Conservation (phyloP, 805 yeast species). For the Candida boleticola region DNA sequence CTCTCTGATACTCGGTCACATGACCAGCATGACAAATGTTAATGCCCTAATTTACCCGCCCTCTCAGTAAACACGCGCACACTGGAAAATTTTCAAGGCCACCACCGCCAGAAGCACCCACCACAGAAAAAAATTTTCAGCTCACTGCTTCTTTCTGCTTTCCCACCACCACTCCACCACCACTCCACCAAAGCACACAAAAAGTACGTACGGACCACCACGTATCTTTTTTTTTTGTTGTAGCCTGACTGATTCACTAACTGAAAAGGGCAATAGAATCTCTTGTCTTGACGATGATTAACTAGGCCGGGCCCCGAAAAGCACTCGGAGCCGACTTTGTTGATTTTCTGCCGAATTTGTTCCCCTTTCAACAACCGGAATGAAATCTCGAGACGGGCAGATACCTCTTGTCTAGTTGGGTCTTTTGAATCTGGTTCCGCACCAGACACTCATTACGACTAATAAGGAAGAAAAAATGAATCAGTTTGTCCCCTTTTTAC, state of each 20-base stretch:
- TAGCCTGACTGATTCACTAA: slow-evolving; percentile 7
- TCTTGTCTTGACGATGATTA: slow-evolving; percentile 14
- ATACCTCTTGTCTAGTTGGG: slow-evolving; percentile 20
- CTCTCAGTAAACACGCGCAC: slow-evolving; percentile 1
- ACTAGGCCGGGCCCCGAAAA: slow-evolving; percentile 5
- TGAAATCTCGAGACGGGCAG: slow-evolving; percentile 19
- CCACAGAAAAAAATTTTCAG: slow-evolving; percentile 4
- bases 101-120: too few species aligned
- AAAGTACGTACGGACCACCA: not conserved
- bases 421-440: slow-evolving; percentile 26
- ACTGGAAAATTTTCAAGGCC: slow-evolving; percentile 1
- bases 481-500: slow-evolving; percentile 9
- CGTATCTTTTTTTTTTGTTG: not conserved
- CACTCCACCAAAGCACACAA: too few species aligned
- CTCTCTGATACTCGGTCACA: too few species aligned
- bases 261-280: slow-evolving; percentile 16
- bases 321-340: slow-evolving; percentile 1
- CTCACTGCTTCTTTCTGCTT: not conserved
- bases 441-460: slow-evolving; percentile 41
- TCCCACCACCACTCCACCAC: not conserved
- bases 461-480: slow-evolving; percentile 2
- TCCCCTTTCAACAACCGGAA: slow-evolving; percentile 15
- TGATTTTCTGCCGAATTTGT: slow-evolving; percentile 6
- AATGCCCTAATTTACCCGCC: not conserved
- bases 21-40: not conserved